Percentiles rank a stretch among this genome's conserved stretches.
Evolutionary conservation across 305 asterid genomes (phyloP).

Genomic region (Vinca major): DNA sequence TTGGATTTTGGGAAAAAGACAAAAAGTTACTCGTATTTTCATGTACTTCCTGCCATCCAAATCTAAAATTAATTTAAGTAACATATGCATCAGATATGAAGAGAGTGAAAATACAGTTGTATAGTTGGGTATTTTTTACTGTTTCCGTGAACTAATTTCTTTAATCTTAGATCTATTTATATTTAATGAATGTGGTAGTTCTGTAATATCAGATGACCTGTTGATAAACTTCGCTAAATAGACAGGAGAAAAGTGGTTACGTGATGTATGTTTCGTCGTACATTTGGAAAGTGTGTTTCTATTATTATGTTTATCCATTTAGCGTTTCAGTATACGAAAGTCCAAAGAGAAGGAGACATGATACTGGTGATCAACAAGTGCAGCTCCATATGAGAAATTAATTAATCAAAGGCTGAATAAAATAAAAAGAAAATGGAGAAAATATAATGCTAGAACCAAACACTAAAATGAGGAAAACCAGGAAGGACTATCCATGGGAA

Average conservation of each 20-base stretch:
- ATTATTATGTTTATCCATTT: background rate
- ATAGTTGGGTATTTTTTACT: background rate
- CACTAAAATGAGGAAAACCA: background rate
- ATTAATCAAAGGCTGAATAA: background rate
- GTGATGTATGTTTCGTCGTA: background rate
- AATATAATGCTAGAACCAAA: background rate
- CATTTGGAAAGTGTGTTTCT: background rate
- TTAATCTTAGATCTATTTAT: background rate
- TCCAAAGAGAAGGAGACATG: background rate
- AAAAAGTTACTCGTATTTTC: background rate
- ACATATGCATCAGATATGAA: background rate
- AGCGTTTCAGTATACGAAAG: background rate
- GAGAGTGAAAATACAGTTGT: background rate
- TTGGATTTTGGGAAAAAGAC: background rate
- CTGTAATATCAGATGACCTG: background rate
- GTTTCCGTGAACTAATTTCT: background rate
- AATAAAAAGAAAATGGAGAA: background rate
- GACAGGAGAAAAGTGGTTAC: background rate
- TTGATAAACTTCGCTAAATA: background rate
- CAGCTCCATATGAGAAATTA: slow-evolving; percentile 6
- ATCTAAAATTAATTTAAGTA: background rate
- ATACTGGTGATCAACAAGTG: background rate
- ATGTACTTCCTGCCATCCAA: background rate
- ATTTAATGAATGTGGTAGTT: background rate
- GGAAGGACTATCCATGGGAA: background rate